Evolutionary conservation across 2,329 filamentous ascomycete genomes (phyloP), one percentile per base, ranked within the genome.

Genomic region (Diaporthe amygdali): DNA sequence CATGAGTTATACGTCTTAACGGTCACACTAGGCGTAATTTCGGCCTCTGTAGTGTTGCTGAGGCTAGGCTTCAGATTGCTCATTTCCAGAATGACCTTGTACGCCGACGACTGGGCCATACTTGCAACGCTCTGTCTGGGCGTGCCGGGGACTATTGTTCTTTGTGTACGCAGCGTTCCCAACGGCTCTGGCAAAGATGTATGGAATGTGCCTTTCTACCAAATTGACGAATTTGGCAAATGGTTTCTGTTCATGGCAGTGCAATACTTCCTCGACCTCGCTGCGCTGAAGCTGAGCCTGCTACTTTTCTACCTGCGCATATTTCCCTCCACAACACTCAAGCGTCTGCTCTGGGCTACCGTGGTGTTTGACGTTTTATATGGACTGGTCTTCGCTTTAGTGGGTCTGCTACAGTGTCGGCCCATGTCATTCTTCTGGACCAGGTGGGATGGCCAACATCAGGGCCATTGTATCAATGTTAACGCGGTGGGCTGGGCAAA

Each of bases 371-470:
- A 55, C 6, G 14, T 39, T 1, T 14, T 69, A 15, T 66, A 52
- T 14, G 80, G 79, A 1, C 32, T 79, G 1, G 68, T 76, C 0
- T 85, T 84, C 55, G 69, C 78, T 1, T 59, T 83, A 1, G 73
- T 77, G 2, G 77, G 75, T 5, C 76, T 82, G 1, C 80, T 84
- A 9, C 79, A 84, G 44, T 85, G 84, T 64, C 77, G 75, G 1
- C 84, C 84, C 0, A 75, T 86, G 0, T 72, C 71, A 5, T 83
- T 78, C 47, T 82, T 81, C 70, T 86, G 84, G 84, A 76, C 73
- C 0, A 76, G 77, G 12, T 86, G 84, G 83, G 81, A 84, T 17
- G 81, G 80, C 0, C 76, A 82, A 22, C 79, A 81, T 4, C 44
- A 75, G 0, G 85, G 85, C 2, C 76, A 63, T 5, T 87, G 85